Percentiles rank a stretch among this genome's conserved stretches.
phyloP scores from a whole-genome alignment of 352 stramenopile species.

The Phytophthora syringae region DNA sequence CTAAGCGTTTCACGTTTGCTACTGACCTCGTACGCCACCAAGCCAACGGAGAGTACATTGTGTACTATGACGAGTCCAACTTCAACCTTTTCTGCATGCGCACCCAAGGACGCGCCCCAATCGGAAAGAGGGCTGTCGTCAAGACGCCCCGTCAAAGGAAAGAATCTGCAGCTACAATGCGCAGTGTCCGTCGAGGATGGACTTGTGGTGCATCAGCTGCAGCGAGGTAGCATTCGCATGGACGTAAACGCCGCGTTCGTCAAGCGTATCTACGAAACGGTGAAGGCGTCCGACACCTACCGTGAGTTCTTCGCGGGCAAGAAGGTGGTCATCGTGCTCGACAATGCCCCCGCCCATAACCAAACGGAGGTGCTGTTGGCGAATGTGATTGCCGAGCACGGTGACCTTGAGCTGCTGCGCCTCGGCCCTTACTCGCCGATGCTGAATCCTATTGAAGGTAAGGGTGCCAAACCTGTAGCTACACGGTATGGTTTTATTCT shows the following conservation, averaged over 20 bases:
- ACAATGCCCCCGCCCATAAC: slow-evolving; percentile 22
- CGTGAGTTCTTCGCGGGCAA: background rate
- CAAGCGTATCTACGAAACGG: background rate
- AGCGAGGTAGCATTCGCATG: background rate
- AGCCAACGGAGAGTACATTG: background rate
- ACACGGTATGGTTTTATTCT: background rate
- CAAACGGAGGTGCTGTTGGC: slow-evolving; percentile 11
- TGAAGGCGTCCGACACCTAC: background rate
- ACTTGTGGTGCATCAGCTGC: background rate
- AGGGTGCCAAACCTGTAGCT: background rate
- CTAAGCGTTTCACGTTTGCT: background rate
- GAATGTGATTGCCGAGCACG: slow-evolving; percentile 10
- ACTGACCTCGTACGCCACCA: background rate
- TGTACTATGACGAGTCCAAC: slow-evolving; percentile 1
- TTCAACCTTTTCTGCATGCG: slow-evolving; percentile 14
- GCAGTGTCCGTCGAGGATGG: background rate
- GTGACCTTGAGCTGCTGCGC: background rate
- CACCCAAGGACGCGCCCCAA: background rate
- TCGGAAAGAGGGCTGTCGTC: background rate
- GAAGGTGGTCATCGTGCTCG: slow-evolving; percentile 7
- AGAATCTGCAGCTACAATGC: slow-evolving; percentile 7
- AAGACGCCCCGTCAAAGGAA: background rate
- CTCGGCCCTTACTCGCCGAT: slow-evolving; percentile 17
- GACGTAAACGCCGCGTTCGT: background rate
- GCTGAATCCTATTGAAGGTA: slow-evolving; percentile 21